Base-by-base conservation (phyloP, 1,284 basidiomycete species). In the Sanghuangporus sanghuang region DNA sequence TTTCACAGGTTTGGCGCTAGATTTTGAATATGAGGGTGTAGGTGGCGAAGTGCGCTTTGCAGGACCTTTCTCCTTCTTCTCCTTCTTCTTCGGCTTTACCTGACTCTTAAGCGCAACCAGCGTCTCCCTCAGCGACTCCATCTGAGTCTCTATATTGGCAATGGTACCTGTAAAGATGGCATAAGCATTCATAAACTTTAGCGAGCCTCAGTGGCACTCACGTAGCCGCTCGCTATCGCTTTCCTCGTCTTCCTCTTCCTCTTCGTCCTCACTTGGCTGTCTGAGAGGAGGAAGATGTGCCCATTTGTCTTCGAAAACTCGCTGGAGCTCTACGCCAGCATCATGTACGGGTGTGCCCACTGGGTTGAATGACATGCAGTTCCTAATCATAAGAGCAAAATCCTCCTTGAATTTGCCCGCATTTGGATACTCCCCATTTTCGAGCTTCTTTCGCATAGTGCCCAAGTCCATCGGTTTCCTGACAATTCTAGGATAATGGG, bases 381-480 rank as follows among this genome's bases (percentile, higher is more conserved):
- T 99, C 64, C 86, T 83, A 71, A 98, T 90, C 87, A 99, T 93
- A 67, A 96, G 81, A 74, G 92, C 91, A 79, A 98, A 93, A 77
- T 99, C 97, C 18, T 90, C 86, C 67, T 89, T 86, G 72, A 98
- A 95, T 71, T 89, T 89, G 42, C 85, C 79, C 1, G 91, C 87
- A 35, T 83, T 87, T 3, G 84, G 71, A 73, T 98, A 99, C 67
- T 89, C 85, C 65, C 84, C 80, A 39, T 80, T 79, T 53, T 93
- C 89, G 55, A 99, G 81, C 75, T 95, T 96, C 73, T 79, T 84
- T 69, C 86, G 85, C 81, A 98, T 95, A 6, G 92, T 93, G n/a
- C 85, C 82, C 63, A 98, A 72, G 74, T 98, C 95, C 88, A 99
- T 98, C 1, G 97, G 96, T 70, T 88, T 89, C 81, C 96, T 97